phyloP scores from a whole-genome alignment of 1,284 basidiomycete genomes.

The Boletus smithii region DNA sequence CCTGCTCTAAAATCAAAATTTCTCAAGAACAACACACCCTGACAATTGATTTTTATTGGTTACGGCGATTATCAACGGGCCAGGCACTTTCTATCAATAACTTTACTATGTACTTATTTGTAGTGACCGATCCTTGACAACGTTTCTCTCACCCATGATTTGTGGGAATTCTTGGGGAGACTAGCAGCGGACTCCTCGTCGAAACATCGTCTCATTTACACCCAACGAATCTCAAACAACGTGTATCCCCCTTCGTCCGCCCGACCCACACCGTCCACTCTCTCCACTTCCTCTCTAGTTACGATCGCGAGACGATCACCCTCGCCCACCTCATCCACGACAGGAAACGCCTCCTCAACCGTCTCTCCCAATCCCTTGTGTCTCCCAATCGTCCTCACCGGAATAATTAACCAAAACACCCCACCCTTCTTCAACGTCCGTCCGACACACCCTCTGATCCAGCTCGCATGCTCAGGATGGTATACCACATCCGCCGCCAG shows the following conservation, averaged over 20 bases:
- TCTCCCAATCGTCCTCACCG: slow-evolving; percentile 61
- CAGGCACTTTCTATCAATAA: no score
- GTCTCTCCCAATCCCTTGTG: slow-evolving; percentile 61
- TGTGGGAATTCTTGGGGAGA: no score
- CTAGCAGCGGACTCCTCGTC: no score
- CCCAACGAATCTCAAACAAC: slow-evolving; percentile 68
- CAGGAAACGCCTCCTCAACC: slow-evolving; percentile 57
- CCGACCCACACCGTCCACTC: slow-evolving; percentile 53
- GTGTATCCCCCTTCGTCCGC: slow-evolving; percentile 69
- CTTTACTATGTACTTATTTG: no score
- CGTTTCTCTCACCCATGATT: no score
- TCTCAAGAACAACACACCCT: no score
- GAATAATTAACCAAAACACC: slow-evolving; percentile 71
- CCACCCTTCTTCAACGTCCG: slow-evolving; percentile 43
- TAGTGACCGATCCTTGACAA: no score
- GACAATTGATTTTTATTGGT: no score
- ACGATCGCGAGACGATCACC: slow-evolving; percentile 40
- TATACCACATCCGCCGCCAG: slow-evolving; percentile 75
- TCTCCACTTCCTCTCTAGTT: slow-evolving; percentile 43
- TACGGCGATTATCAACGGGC: no score
- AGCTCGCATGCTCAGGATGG: slow-evolving; percentile 60
- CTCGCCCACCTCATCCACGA: not conserved
- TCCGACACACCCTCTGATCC: slow-evolving; percentile 61
- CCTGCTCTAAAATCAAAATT: no score
- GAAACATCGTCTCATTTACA: no score